These are phyloP conservation scores for Cyathus striatus DNA, from an alignment of 768 basidiomycete species.

Conservation along the genomic window DNA sequence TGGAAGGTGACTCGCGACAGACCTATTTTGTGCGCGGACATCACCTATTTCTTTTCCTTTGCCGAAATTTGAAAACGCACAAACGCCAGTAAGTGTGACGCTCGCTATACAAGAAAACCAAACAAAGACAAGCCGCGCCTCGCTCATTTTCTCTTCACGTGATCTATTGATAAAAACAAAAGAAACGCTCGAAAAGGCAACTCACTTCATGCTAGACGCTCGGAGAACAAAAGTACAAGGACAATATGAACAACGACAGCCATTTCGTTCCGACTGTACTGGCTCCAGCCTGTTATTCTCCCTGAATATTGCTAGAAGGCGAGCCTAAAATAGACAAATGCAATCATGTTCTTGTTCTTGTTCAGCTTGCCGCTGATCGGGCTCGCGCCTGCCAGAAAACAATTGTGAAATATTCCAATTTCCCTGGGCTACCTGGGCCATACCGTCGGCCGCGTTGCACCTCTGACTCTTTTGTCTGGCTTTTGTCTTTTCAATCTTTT, in stretches of 20 bases:
- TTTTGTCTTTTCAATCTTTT: conserved; percentile 16
- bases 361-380: too few relatives aligned
- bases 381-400: not conserved
- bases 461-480: conserved; percentile 6
- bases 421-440: not conserved
- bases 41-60: too few relatives aligned
- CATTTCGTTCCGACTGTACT: not conserved
- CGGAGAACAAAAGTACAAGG: not conserved
- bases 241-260: not conserved
- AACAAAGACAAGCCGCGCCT: too few relatives aligned
- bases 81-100: too few relatives aligned
- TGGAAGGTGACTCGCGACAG: conserved; percentile 9
- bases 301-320: not conserved
- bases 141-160: too few relatives aligned
- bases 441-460: not conserved
- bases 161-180: conserved; percentile 10
- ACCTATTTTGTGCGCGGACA: conserved; percentile 19
- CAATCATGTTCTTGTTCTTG: too few relatives aligned
- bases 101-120: too few relatives aligned
- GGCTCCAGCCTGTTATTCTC: not conserved
- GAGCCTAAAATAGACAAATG: too few relatives aligned
- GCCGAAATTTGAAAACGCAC: too few relatives aligned
- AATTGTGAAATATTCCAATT: not conserved
- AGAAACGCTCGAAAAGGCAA: conserved; percentile 7
- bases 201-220: not conserved